These are phyloP conservation scores for Penicillium longicatenatum DNA, from an alignment of 495 filamentous ascomycete species.

Conservation along the genomic window DNA sequence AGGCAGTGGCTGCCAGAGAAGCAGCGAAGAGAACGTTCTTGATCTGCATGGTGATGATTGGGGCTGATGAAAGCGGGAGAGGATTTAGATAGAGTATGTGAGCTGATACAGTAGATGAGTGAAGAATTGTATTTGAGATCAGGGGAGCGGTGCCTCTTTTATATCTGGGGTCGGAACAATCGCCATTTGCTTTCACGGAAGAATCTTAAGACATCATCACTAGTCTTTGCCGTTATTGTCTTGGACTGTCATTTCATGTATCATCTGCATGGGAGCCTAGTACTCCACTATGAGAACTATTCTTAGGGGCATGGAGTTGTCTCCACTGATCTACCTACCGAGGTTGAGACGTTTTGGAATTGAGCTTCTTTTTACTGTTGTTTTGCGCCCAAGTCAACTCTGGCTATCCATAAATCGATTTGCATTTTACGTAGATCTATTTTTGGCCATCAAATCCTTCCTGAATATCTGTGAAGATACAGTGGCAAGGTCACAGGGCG, in stretches of 20 bases:
- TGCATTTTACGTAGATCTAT: no score
- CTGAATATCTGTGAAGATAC: background rate
- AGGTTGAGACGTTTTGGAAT: background rate
- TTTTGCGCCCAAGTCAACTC: no score
- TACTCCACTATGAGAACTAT: background rate
- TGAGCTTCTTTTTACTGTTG: no score
- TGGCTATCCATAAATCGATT: no score
- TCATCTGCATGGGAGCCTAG: background rate
- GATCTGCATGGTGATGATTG: conserved; percentile 30
- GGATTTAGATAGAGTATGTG: background rate
- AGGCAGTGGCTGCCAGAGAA: conserved; percentile 25
- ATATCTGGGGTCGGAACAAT: background rate
- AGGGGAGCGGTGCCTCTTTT: background rate
- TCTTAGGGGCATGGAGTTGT: background rate
- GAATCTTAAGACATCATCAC: background rate
- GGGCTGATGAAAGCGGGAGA: background rate
- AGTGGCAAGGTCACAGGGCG: background rate
- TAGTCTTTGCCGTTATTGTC: background rate
- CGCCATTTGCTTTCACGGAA: background rate
- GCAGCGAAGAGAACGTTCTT: conserved; percentile 27
- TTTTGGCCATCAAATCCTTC: background rate
- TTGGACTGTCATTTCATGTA: background rate
- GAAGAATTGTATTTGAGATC: background rate
- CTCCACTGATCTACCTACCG: background rate
- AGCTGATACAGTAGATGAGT: no score